Evolutionary conservation across 805 yeast genomes (phyloP).

Genomic region (Teunomyces kruisii): DNA sequence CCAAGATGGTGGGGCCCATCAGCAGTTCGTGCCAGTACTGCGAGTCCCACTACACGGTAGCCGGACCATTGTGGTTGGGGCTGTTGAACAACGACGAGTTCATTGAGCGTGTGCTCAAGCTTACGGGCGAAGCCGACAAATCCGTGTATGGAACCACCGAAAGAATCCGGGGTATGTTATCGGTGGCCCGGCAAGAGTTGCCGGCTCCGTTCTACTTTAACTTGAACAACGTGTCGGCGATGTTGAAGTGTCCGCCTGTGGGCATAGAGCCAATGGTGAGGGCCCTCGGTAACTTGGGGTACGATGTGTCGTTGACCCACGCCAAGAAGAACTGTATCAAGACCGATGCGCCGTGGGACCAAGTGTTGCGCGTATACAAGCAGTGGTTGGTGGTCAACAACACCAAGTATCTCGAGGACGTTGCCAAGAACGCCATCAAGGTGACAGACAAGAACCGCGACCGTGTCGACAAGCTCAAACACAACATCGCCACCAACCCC

Average conservation of each 20-base stretch:
- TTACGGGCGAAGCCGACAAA: constrained; percentile 50
- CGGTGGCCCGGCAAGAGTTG: constrained; percentile 75
- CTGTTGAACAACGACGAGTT: constrained; percentile 70
- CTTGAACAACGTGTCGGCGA: constrained; percentile 72
- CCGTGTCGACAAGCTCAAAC: constrained; percentile 22
- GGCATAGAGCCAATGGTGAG: constrained; percentile 69
- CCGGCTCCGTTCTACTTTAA: constrained; percentile 75
- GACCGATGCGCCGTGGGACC: constrained; percentile 86
- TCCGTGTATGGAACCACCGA: constrained; percentile 73
- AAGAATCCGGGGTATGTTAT: constrained; percentile 90
- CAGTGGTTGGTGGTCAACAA: constrained; percentile 50
- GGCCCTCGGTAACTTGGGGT: constrained; percentile 84
- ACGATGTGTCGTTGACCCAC: constrained; percentile 81
- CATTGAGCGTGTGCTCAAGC: constrained; percentile 58
- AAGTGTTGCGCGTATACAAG: constrained; percentile 69
- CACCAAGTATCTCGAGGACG: constrained; percentile 23
- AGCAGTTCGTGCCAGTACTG: constrained; percentile 68
- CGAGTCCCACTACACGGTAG: constrained; percentile 66
- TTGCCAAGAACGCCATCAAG: constrained; percentile 14
- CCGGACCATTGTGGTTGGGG: constrained; percentile 94
- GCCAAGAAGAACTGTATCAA: constrained; percentile 83
- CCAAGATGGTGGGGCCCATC: constrained; percentile 14
- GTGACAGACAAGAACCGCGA: constrained; percentile 6
- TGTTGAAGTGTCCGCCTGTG: constrained; percentile 81
- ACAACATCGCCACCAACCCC: constrained; percentile 34